Evolutionary conservation across 1,284 basidiomycete genomes (phyloP).

Genomic region (Pseudozyma hubeiensis): DNA sequence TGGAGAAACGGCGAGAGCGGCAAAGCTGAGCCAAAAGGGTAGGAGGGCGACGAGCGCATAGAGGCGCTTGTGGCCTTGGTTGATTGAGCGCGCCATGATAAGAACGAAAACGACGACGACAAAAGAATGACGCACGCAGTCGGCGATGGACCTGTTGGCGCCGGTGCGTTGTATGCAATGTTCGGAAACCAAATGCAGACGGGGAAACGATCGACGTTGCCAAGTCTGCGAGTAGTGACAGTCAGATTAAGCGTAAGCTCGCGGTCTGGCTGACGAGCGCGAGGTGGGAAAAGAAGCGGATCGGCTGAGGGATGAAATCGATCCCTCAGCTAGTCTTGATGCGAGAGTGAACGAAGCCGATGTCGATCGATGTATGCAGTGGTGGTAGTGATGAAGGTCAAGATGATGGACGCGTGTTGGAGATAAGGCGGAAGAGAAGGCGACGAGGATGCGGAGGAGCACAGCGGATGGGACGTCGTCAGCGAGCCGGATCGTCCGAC

Average conservation of each 20-base stretch:
- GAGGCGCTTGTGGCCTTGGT: conserved; percentile 37
- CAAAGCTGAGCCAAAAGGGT: conserved; percentile 48
- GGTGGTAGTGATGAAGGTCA: too few relatives aligned
- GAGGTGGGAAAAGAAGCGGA: background rate
- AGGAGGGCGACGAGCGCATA: conserved; percentile 49
- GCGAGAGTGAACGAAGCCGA: too few relatives aligned
- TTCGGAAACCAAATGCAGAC: background rate
- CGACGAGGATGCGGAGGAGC: background rate
- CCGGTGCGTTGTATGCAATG: conserved; percentile 2
- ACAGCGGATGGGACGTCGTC: background rate
- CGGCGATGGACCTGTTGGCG: background rate
- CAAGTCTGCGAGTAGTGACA: background rate
- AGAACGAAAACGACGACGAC: background rate
- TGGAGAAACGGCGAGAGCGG: conserved; percentile 20
- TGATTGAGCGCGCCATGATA: conserved; percentile 31
- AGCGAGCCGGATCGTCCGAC: conserved; percentile 1
- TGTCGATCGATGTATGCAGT: too few relatives aligned
- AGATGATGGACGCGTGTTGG: background rate
- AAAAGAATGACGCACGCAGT: background rate
- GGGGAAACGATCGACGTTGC: conserved; percentile 4
- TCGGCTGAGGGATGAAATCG: too few relatives aligned
- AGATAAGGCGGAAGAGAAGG: background rate
- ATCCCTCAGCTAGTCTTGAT: too few relatives aligned
- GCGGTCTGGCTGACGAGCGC: background rate
- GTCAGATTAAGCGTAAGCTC: too few relatives aligned